Base-by-base conservation (phyloP, 768 basidiomycete species). In the Tricholoma terreum region DNA sequence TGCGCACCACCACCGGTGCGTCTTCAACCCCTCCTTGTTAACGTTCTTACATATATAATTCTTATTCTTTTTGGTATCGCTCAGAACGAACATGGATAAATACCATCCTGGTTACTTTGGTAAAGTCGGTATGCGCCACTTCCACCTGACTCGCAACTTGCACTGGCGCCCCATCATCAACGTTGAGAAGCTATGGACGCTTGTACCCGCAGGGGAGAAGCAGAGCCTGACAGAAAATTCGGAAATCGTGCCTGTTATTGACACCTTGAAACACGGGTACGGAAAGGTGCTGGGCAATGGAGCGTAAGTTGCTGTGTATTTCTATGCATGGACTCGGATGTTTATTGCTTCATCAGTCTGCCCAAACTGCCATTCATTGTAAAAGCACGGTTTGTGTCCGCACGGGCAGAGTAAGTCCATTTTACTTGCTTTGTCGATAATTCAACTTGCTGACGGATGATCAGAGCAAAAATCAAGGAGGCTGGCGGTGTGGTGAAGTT, bases 21-120 rank as follows among this genome's bases (percentile, higher is more conserved):
- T 80, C 46, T 45, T 19, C 40, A 48, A n/a, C 45, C 12, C 14
- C 15, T 6, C 24, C 9, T 31, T 35, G 19, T 15, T 10, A 36
- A 57, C 24, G 19, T 14, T 6, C 38, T 24, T 10, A 49, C 12
- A 51, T 19, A 15, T 19, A 5, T 21, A 17, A 54, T 48, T 59
- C 19, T n/a, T 6, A 34, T 43, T 22, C 58, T 34, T 34, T 21
- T 12, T n/a, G 46, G 11, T 56, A 40, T 55, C 15, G 8, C n/a
- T 17, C 61, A 92, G 94, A 60, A 95, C 90, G 71, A 97, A 98
- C 82, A 92, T 96, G 71, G 94, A 96, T 78, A 96, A 96, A 80
- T 98, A 94, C 89, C 95, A 98, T 80, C 94, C 94, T 75, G 95
- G 95, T 91, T 98, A 98, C 93, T 98, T 96, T 75, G 95, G 95